These are phyloP conservation scores for Beauveria caledonica DNA, from an alignment of 2,329 filamentous ascomycete genomes.

Conservation along the genomic window DNA sequence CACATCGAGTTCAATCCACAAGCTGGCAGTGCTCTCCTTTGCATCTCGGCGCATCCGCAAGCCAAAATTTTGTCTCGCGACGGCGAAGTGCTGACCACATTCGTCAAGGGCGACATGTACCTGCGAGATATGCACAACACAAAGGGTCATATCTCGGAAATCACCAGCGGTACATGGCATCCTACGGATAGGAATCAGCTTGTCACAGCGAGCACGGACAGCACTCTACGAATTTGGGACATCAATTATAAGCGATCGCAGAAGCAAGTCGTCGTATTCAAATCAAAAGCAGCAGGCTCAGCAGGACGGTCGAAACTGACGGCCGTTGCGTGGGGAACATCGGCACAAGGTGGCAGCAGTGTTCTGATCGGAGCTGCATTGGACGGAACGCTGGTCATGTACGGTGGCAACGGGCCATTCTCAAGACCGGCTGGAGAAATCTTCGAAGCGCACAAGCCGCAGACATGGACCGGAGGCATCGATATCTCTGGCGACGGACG, in stretches of 20 bases:
- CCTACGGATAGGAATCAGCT: conserved; percentile 77
- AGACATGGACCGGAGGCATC: conserved; percentile 87
- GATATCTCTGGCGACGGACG: conserved; percentile 87
- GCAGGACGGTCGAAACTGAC: conserved; percentile 93
- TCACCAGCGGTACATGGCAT: conserved; percentile 85
- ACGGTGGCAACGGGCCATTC: conserved; percentile 81
- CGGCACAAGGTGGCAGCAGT: conserved; percentile 67
- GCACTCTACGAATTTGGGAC: conserved; percentile 94
- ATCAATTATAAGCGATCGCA: conserved; percentile 84
- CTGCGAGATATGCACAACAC: conserved; percentile 95
- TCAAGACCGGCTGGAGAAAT: conserved; percentile 76
- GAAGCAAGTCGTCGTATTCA: conserved; percentile 91
- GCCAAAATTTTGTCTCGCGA: conserved; percentile 85
- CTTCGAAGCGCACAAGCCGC: conserved; percentile 67
- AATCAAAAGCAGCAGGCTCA: conserved; percentile 79
- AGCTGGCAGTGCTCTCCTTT: conserved; percentile 72
- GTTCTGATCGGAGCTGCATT: conserved; percentile 74
- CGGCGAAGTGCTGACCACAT: conserved; percentile 77
- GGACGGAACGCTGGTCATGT: conserved; percentile 88
- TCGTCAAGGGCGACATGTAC: conserved; percentile 98
- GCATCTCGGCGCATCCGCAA: conserved; percentile 81
- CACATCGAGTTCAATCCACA: conserved; percentile 79
- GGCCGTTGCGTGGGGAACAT: conserved; percentile 75
- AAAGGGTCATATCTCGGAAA: conserved; percentile 89
- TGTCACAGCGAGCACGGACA: conserved; percentile 88